Percentiles rank a stretch among this genome's conserved stretches.
Conservation (phyloP, 192 early-diverging fungal genomes). For the Coemansia sp. region DNA sequence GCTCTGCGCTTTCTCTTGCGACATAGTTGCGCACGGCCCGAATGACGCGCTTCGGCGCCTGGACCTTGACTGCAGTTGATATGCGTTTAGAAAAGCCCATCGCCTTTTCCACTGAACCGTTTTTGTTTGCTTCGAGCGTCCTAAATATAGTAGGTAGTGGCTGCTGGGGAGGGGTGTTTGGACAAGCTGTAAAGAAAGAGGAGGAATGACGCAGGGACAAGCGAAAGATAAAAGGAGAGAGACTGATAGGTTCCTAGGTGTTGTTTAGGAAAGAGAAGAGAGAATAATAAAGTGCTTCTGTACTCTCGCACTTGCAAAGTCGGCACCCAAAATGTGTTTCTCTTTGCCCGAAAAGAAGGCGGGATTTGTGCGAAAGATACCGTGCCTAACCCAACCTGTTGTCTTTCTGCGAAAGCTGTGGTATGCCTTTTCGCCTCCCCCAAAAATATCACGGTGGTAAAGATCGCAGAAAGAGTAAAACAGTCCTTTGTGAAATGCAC, state of each 20-base stretch:
- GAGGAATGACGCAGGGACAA: neutral
- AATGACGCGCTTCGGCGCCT: constrained; percentile 73
- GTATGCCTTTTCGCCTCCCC: neutral
- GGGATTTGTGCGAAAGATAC: constrained; percentile 4
- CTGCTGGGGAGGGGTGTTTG: neutral
- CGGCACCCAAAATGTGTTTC: constrained; percentile 1
- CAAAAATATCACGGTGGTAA: constrained; percentile 1
- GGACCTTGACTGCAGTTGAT: constrained; percentile 37
- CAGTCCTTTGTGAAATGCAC: constrained; percentile 20
- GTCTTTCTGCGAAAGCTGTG: constrained; percentile 22
- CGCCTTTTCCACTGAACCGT: neutral
- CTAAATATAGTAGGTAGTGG: too few species aligned
- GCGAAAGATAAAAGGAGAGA: neutral
- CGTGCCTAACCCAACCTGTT: neutral
- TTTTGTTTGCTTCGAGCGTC: too few species aligned
- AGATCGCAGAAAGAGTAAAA: constrained; percentile 18
- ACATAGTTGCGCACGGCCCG: constrained; percentile 71
- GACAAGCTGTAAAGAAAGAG: neutral
- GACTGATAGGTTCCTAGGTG: neutral
- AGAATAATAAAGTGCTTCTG: neutral
- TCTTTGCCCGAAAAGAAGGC: constrained; percentile 15
- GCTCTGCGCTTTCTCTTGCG: constrained; percentile 60
- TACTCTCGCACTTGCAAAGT: neutral
- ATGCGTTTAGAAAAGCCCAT: constrained; percentile 41
- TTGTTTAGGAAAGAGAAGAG: neutral